Evolutionary conservation across 345 rosid species (phyloP).

Genomic region (Eutrema japonicum): DNA sequence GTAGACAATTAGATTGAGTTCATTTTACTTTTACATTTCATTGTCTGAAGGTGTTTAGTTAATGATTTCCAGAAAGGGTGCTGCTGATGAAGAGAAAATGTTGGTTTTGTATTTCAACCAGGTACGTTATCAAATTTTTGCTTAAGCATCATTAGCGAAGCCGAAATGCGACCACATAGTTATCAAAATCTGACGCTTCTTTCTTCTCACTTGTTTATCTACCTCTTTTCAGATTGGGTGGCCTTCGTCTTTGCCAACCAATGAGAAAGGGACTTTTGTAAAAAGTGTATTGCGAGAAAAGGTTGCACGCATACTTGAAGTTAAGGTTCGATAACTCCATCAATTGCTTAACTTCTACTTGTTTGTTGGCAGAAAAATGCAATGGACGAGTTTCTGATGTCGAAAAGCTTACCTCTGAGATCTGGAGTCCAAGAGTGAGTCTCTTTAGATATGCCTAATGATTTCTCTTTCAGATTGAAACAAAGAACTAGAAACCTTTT

Average conservation of each 20-base stretch:
- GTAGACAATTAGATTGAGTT: slow-evolving; percentile 6
- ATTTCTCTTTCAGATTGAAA: slow-evolving; percentile 1
- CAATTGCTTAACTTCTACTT: slow-evolving; percentile 33
- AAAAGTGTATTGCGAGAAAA: slow-evolving; percentile 74
- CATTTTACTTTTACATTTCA: slow-evolving; percentile 3
- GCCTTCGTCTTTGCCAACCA: slow-evolving; percentile 94
- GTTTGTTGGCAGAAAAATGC: slow-evolving; percentile 75
- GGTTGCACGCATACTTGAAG: slow-evolving; percentile 49
- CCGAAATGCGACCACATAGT: neutral
- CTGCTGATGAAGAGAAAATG: slow-evolving; percentile 91
- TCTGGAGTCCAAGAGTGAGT: slow-evolving; percentile 89
- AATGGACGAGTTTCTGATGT: slow-evolving; percentile 64
- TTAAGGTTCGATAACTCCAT: slow-evolving; percentile 19
- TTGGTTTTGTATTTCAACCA: slow-evolving; percentile 77
- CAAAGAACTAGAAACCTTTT: neutral
- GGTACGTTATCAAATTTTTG: slow-evolving; percentile 44
- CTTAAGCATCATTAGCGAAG: neutral
- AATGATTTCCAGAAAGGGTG: slow-evolving; percentile 63
- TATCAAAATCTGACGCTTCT: neutral
- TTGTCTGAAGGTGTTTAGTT: slow-evolving; percentile 22
- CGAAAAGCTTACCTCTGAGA: slow-evolving; percentile 70
- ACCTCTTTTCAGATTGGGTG: slow-evolving; percentile 75
- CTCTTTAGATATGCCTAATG: slow-evolving; percentile 29
- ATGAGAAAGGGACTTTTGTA: slow-evolving; percentile 69
- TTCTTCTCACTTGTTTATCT: slow-evolving; percentile 13